Evolutionary conservation across 768 basidiomycete genomes (phyloP), one percentile per base, ranked within the genome.

Genomic region (Pholiota microspora): DNA sequence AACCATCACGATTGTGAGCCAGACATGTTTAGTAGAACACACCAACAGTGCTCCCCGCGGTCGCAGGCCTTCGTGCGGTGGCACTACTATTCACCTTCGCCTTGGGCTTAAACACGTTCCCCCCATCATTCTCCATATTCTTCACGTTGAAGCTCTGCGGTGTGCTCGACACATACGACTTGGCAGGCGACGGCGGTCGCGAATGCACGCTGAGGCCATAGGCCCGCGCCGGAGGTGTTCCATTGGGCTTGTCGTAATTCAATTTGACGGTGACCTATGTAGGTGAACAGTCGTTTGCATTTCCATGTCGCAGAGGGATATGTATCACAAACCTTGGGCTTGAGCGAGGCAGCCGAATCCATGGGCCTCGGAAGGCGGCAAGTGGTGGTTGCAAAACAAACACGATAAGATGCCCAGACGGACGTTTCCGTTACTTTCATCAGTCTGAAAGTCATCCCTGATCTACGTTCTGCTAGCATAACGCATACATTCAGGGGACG

Each of bases 21-120:
- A 10, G 21, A 21, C 40, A 16, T 42, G 40, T n/a, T 3, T 3
- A 6, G 16, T 18, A 38, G 36, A 38, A 42, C 40, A 21, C 18
- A 42, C 40, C 40, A 16, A 42, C 40, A 10, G 21, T 42, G 40
- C 40, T 42, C 40, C 40, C 40, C 4, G 40, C 40, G 7, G 40
- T 42, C 18, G 57, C 54, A 7, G 64, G 46, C 59, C 69, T 75
- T 44, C 73, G 70, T 10, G 68, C 55, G 7, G 77, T 76, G 31
- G 81, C 81, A 59, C 74, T 81, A 56, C 72, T 77, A 61, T 82
- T 86, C 34, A 88, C 74, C 68, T 84, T 88, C 54, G 82, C 84
- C 64, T 75, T 86, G 12, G 83, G 81, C 52, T 80, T 62, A 8
- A 67, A 65, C 5, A 31, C 40, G 38, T 4, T 42, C 40, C 40